Base-by-base conservation (phyloP, 2,329 filamentous ascomycete genomes). In the Ophiostoma ips region DNA sequence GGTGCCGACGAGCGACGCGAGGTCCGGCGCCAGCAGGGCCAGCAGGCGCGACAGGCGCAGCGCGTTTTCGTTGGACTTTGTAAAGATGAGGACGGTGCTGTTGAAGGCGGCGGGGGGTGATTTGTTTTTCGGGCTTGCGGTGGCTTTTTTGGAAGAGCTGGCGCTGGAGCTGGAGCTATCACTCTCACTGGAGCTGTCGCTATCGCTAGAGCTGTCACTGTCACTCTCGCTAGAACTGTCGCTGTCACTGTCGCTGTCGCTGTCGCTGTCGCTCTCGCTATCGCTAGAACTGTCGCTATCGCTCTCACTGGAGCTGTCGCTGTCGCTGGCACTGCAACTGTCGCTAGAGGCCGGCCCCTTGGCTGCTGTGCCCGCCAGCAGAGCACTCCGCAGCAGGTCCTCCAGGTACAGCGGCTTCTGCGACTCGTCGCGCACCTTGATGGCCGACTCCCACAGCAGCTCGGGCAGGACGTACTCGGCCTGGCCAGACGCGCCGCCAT, bases 381-480 rank as follows among this genome's bases (percentile, higher is more conserved):
- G 66, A 34, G 71, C 67, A 51, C 73, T 76, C 30, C 73, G 71
- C 37, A 96, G 70, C 10, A 95, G 69, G 51, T 86, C 79, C 35
- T 95, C 68, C n/a, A 96, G 71, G 61, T 90, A 88, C 4, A 98
- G 69, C 0, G 90, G 90, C 66, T 89, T 90, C 49, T 85, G 72
- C 48, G 76, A 76, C 11, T 75, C 75, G 55, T 88, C 79, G 49
- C 79, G 75, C 15, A 88, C 75, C 50, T 84, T 77, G 46, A 89
- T 68, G 2, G 77, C 81, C 48, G 71, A 72, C 63, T 92, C 85
- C 48, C 70, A 67, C 19, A 90, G 68, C 1, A 70, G 68, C 3
- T 68, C 64, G 0, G 84, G 90, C 9, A 95, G 63, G 10, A 67
- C 66, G 53, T 75, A 71, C 11, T 45, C 48, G 47, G 36, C 43